A percentile compares a stretch with the other conserved stretches of the same genome.
Conservation (phyloP, 768 basidiomycete species). For the Suillus spraguei region DNA sequence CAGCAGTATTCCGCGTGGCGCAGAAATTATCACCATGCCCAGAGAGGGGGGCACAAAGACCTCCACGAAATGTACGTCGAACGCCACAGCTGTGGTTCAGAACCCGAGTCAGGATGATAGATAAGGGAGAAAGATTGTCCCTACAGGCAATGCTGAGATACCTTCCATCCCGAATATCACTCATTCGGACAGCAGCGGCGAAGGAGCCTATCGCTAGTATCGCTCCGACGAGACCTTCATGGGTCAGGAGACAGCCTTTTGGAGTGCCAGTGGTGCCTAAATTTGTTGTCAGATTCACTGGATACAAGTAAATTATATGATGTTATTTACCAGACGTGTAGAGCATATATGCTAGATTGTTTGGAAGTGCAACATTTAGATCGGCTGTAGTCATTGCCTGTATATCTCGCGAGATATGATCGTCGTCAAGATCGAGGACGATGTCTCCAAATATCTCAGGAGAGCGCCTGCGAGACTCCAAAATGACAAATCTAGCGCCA, state of each 20-base stretch:
- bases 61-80: constrained; percentile 53
- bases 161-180: constrained; percentile 29
- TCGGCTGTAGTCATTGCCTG: constrained; percentile 29
- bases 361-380: constrained; percentile 31
- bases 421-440: constrained; percentile 24
- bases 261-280: constrained; percentile 54
- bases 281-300: not conserved
- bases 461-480: constrained; percentile 23
- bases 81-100: constrained; percentile 45
- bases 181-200: constrained; percentile 23
- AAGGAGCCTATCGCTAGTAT: constrained; percentile 31
- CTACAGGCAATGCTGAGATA: constrained; percentile 49
- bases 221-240: constrained; percentile 36
- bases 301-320: not conserved
- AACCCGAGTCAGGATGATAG: constrained; percentile 9
- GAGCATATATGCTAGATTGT: constrained; percentile 44
- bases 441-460: constrained; percentile 22
- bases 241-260: constrained; percentile 49
- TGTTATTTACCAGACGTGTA: constrained; percentile 48
- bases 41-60: constrained; percentile 43
- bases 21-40: constrained; percentile 48
- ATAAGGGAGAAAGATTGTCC: constrained; percentile 16
- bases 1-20: constrained; percentile 39
- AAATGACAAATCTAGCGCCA: constrained; percentile 43
- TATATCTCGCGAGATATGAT: constrained; percentile 30